Evolutionary conservation across 1,139 yeast genomes (phyloP).

Genomic region (Oligophagozyma castellii): DNA sequence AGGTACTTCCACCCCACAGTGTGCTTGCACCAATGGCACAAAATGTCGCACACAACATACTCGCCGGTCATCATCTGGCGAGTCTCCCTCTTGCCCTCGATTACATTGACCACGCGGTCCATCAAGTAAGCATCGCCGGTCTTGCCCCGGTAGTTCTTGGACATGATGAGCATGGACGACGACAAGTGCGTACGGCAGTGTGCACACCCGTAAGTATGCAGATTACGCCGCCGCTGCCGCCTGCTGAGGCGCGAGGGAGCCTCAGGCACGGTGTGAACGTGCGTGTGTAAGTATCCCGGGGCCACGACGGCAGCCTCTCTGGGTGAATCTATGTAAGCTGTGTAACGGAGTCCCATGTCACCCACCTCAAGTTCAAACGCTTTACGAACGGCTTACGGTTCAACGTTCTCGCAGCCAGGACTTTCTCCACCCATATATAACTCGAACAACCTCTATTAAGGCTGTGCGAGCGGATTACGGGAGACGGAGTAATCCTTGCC

Average conservation of each 20-base stretch:
- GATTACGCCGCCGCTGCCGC: conserved; percentile 6
- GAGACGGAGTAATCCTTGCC: too few relatives aligned
- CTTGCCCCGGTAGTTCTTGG: conserved; percentile 30
- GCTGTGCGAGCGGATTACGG: too few relatives aligned
- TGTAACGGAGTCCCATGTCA: conserved; percentile 31
- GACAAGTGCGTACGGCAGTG: conserved; percentile 32
- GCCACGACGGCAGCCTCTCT: conserved; percentile 1
- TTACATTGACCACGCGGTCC: conserved; percentile 28
- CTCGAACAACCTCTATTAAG: too few relatives aligned
- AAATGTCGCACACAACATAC: conserved; percentile 30
- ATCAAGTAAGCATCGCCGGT: conserved; percentile 33
- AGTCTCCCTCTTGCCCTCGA: conserved; percentile 23
- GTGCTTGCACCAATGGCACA: conserved; percentile 31
- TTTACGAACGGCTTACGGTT: too few relatives aligned
- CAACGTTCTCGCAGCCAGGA: too few relatives aligned
- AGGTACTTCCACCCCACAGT: conserved; percentile 34
- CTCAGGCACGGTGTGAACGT: not conserved
- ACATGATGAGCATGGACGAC: conserved; percentile 27
- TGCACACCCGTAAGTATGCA: conserved; percentile 29
- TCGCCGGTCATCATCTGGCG: conserved; percentile 32
- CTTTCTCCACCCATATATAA: too few relatives aligned
- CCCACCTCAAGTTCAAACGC: too few relatives aligned
- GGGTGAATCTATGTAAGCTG: conserved; percentile 27
- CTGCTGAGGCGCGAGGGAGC: not conserved
- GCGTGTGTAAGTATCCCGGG: not conserved